phyloP scores from a whole-genome alignment of 768 basidiomycete genomes.

The Leccinum boreale region DNA sequence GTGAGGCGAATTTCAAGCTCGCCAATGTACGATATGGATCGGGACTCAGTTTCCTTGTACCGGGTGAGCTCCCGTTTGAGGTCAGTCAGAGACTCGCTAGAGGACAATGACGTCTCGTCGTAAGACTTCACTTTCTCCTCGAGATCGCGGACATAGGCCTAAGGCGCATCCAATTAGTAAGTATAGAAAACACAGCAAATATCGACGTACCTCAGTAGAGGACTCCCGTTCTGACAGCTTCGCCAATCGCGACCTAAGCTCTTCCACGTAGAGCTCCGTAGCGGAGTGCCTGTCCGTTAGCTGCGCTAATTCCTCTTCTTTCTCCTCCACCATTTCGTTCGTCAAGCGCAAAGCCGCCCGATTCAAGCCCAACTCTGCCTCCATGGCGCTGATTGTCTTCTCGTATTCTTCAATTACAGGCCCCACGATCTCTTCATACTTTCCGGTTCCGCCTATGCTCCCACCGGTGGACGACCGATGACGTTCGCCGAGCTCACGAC shows the following conservation, averaged over 20 bases:
- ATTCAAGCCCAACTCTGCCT: constrained; percentile 86
- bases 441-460: constrained; percentile 63
- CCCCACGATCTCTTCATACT: constrained; percentile 91
- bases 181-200: background rate
- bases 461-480: constrained; percentile 59
- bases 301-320: constrained; percentile 71
- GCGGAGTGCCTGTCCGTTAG: constrained; percentile 69
- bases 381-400: constrained; percentile 92
- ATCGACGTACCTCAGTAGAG: constrained; percentile 75
- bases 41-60: constrained; percentile 71
- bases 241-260: constrained; percentile 72
- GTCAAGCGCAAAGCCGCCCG: constrained; percentile 85
- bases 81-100: constrained; percentile 77
- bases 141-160: constrained; percentile 92
- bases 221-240: constrained; percentile 87
- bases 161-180: constrained; percentile 4
- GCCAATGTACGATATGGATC: constrained; percentile 74
- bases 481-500: constrained; percentile 74
- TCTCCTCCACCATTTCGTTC: constrained; percentile 90
- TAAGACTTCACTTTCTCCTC: constrained; percentile 88
- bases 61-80: constrained; percentile 79
- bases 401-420: constrained; percentile 99
- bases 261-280: constrained; percentile 84
- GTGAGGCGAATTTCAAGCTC: constrained; percentile 82
- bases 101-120: constrained; percentile 73